phyloP scores from a whole-genome alignment of 345 rosid species.

The Schrenkiella parvula region DNA sequence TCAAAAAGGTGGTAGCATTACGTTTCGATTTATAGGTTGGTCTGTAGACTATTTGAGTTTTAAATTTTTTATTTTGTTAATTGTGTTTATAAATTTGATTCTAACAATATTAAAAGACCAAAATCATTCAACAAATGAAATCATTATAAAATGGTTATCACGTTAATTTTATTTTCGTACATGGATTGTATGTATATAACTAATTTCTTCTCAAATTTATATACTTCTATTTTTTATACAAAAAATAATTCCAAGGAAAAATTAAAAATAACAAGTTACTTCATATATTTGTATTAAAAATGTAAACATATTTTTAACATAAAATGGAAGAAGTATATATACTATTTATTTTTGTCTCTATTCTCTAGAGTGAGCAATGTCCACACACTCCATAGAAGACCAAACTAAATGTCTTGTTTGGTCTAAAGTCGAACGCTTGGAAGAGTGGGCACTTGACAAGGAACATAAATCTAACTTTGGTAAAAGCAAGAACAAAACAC shows the following conservation, averaged over 20 bases:
- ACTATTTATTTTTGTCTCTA: neutral
- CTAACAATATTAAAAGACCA: neutral
- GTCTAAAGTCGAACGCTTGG: constrained; percentile 6
- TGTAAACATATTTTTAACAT: neutral
- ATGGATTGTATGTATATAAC: no score
- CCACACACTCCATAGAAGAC: constrained; percentile 21
- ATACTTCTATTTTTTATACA: neutral
- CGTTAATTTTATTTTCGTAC: no score
- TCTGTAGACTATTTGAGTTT: neutral
- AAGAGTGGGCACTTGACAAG: constrained; percentile 18
- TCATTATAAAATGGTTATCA: neutral
- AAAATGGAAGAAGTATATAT: neutral
- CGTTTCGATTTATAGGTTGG: neutral
- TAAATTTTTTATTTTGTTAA: neutral
- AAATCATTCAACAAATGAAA: neutral
- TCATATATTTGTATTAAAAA: neutral
- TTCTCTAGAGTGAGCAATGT: neutral
- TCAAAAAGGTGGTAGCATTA: neutral
- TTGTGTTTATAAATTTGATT: neutral
- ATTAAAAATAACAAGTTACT: neutral
- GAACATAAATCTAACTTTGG: constrained; percentile 14
- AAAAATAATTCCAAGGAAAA: neutral
- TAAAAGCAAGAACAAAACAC: constrained; percentile 14
- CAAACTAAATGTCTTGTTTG: constrained; percentile 19
- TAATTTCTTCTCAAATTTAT: no score